phyloP scores from a whole-genome alignment of 768 basidiomycete species.

The Gymnopilus dilepis region DNA sequence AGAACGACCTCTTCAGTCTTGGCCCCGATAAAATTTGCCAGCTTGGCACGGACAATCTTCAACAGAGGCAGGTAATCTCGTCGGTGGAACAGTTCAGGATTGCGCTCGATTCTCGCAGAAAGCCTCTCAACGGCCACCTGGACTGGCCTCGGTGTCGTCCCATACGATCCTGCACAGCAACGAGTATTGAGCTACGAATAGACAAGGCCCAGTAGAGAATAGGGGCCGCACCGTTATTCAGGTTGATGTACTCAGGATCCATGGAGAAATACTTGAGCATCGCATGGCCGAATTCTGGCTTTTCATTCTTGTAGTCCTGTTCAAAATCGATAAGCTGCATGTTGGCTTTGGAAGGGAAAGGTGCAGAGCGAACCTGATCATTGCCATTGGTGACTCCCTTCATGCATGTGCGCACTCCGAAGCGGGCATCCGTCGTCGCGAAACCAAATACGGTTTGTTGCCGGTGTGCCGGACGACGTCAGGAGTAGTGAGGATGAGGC shows the following conservation, averaged over 20 bases:
- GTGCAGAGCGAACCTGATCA: neutral
- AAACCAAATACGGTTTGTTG: too few species aligned
- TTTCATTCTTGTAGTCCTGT: slow-evolving; percentile 16
- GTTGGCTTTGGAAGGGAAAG: neutral
- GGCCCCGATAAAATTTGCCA: slow-evolving; percentile 58
- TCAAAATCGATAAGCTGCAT: slow-evolving; percentile 12
- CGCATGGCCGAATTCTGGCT: slow-evolving; percentile 56
- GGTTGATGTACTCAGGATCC: slow-evolving; percentile 62
- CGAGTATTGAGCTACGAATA: neutral
- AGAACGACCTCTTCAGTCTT: slow-evolving; percentile 61
- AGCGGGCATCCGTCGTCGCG: too few species aligned
- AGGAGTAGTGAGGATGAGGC: too few species aligned
- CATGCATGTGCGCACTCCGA: neutral
- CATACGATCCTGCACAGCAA: slow-evolving; percentile 55
- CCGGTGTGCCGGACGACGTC: too few species aligned
- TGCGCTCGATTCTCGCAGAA: slow-evolving; percentile 49
- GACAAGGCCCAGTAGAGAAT: neutral
- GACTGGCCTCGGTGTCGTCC: slow-evolving; percentile 60
- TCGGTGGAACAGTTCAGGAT: slow-evolving; percentile 61
- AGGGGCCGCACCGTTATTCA: slow-evolving; percentile 62
- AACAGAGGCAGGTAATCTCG: slow-evolving; percentile 40
- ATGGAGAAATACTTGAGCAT: slow-evolving; percentile 60
- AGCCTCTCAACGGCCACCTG: slow-evolving; percentile 48
- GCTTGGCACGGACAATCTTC: slow-evolving; percentile 43
- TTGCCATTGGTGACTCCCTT: neutral